Evolutionary conservation across 495 filamentous ascomycete genomes (phyloP).

Genomic region (Acidomyces sp.): DNA sequence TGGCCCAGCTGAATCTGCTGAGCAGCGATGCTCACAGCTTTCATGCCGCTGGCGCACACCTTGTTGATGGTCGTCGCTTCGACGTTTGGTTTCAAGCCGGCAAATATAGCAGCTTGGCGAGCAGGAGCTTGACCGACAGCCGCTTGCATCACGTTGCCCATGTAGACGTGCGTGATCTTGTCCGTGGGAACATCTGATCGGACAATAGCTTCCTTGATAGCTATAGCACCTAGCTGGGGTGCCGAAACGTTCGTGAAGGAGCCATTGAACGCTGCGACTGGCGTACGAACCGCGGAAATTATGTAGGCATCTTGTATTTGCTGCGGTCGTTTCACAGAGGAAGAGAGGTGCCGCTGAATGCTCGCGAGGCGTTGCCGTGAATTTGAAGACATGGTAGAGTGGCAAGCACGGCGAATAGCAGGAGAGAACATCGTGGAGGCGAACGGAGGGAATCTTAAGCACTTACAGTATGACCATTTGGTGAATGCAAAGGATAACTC

Average conservation of each 20-base stretch:
- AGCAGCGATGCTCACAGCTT: conserved; percentile 79
- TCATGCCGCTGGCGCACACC: conserved; percentile 88
- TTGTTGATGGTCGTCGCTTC: conserved; percentile 94
- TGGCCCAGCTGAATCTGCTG: conserved; percentile 88
- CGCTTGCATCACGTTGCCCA: conserved; percentile 91
- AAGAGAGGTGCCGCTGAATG: conserved; percentile 53
- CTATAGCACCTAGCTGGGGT: conserved; percentile 69
- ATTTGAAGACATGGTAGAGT: conserved; percentile 18
- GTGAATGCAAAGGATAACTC: neutral
- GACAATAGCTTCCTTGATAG: conserved; percentile 75
- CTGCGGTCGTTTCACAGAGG: conserved; percentile 41
- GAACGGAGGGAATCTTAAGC: too few species aligned
- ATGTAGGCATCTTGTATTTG: conserved; percentile 87
- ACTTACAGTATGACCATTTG: neutral
- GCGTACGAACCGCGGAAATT: conserved; percentile 72
- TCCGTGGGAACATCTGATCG: conserved; percentile 67
- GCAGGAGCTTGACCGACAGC: conserved; percentile 79
- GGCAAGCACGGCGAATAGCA: conserved; percentile 7
- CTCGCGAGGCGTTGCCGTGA: conserved; percentile 35
- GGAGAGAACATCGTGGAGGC: conserved; percentile 8
- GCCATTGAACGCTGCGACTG: conserved; percentile 88
- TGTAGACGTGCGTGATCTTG: conserved; percentile 80
- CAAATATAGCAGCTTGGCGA: conserved; percentile 76
- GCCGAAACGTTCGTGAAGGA: conserved; percentile 70
- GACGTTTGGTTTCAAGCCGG: conserved; percentile 63